Evolutionary conservation across 73 alveolate species (phyloP).

Genomic region (Paramecium primaurelia): DNA sequence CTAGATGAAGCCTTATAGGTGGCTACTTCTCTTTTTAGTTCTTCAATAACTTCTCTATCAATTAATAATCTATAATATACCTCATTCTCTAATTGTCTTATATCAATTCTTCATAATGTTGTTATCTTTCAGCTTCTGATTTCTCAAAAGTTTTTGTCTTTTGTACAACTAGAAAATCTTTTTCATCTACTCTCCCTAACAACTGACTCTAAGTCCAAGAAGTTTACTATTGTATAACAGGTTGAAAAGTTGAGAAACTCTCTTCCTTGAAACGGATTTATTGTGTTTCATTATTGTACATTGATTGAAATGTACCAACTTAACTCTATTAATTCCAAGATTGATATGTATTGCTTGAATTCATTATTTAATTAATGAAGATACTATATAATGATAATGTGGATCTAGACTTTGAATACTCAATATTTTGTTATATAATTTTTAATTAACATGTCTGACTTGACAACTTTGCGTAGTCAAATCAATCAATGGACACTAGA

Average conservation of each 20-base stretch:
- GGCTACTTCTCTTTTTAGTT: background rate
- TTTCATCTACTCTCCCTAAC: background rate
- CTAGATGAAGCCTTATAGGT: background rate
- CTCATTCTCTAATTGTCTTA: slow-evolving; percentile 28
- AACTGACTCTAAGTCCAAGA: background rate
- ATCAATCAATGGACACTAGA: slow-evolving; percentile 16
- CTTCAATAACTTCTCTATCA: background rate
- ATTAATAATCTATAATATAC: background rate
- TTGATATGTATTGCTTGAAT: background rate
- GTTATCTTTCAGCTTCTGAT: background rate
- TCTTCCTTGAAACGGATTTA: background rate
- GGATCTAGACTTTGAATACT: background rate
- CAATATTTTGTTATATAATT: background rate
- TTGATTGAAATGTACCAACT: background rate
- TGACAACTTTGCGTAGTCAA: background rate
- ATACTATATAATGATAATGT: background rate
- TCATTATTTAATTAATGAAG: background rate
- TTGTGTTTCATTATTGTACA: background rate
- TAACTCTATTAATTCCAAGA: background rate
- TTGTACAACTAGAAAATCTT: background rate
- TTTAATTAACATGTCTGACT: background rate
- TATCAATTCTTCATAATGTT: background rate
- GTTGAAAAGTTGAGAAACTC: background rate
- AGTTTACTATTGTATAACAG: background rate
- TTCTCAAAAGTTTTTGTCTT: background rate